Evolutionary conservation across 2,329 filamentous ascomycete genomes (phyloP), one percentile per base, ranked within the genome.

Genomic region (Diaporthe amygdali): DNA sequence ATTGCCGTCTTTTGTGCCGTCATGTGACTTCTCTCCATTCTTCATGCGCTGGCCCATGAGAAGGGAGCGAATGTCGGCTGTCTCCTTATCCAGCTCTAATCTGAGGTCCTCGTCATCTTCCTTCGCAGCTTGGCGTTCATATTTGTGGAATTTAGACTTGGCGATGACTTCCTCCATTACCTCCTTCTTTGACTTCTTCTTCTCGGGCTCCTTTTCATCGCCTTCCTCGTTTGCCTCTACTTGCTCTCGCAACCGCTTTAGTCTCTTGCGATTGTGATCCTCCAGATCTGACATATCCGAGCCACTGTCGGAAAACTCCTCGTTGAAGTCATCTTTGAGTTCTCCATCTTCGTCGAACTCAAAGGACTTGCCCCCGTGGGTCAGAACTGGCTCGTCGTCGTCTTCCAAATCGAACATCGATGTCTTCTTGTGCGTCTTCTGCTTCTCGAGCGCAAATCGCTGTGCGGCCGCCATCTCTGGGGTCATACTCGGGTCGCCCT

Each of bases 141-240:
- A 95, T 83, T 97, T 98, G 87, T 98, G 89, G 73, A 94, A 87
- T 80, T 99, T 99, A 1, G 96, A 98, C 82, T 99, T 99, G 72
- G 95, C 94, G 75, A 99, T 98, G 73, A 99, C 88, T 81, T 99
- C 97, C 78, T 97, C 93, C 94, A 98, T 98, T 63, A 99, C 94
- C 81, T 99, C 96, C 68, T 96, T 93, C 83, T 98, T 98, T 3
- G 92, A 92, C 85, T 98, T 99, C 82, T 97, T 98, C 71, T 92
- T 89, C 76, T 96, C 93, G 0, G 94, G 95, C 74, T 91, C 84
- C 25, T 86, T 86, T 44, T 82, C 84, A 7, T 85, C 85, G 5
- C 82, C 86, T 37, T 82, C 83, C 0, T 83, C 86, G 37, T 85
- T 82, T 27, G 82, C 77, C 34, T 79, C 79, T 32, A 85, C 76